Evolutionary conservation across 1,284 basidiomycete genomes (phyloP), one percentile per base, ranked within the genome.

Genomic region (Apiotrichum siamense): DNA sequence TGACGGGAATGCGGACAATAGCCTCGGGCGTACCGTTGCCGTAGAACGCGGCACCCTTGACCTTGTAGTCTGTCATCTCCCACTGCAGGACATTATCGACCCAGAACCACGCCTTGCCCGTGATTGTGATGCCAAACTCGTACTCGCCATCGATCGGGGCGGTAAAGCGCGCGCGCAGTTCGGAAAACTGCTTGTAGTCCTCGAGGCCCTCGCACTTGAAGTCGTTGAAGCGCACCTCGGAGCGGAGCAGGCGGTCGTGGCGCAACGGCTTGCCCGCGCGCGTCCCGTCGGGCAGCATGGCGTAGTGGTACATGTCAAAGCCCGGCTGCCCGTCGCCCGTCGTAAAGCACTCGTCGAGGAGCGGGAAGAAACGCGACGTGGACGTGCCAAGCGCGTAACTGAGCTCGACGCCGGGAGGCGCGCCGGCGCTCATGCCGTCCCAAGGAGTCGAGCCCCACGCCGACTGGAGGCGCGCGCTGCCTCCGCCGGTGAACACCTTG

Each of bases 11-110:
- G 62, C 15, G 55, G 17, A 52, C 67, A 23, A 51, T 52, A 12
- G 53, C 48, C 47, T 68, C 66, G 3, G 37, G 36, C 12, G 82
- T 81, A 5, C 79, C 80, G 66, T 83, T 82, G 26, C 55, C 58
- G 42, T 63, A 67, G 53, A 58, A 66, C 7, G 53, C 45, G 13
- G 47, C 47, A 24, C 63, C 60, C 24, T 52, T 45, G 7, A 46
- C 35, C 36, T 50, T 47, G 53, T 79, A 79, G 15, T 81, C 41
- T 79, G 82, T 84, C 59, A 85, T 85, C 64, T 86, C 83, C 44
- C 86, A 80, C 3, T 78, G 72, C 51, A 84, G 64, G 58, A 80
- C 66, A 9, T 76, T 80, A 54, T 86, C 69, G 15, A 86, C 69
- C 70, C 76, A 86, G 3, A 86, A 72, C 75, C 60, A 57, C 15